Percentiles rank a stretch among this genome's conserved stretches.
phyloP scores from a whole-genome alignment of 2,329 filamentous ascomycete genomes.

The Moelleriella libera region DNA sequence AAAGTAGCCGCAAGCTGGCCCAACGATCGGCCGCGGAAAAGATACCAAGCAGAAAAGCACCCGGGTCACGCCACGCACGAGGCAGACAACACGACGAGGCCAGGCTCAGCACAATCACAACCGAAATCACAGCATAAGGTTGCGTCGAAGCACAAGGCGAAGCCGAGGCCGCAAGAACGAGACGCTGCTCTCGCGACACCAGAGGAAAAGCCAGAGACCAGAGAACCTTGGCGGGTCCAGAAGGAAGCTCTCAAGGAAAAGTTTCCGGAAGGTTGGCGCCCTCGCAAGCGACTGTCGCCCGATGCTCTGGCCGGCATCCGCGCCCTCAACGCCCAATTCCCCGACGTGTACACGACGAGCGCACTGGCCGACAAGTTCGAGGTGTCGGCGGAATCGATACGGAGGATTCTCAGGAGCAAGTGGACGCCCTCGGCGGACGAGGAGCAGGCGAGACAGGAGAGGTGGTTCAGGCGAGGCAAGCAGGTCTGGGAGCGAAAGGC shows the following conservation, averaged over 20 bases:
- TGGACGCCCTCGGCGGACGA: constrained; percentile 52
- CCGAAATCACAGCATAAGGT: too few relatives aligned
- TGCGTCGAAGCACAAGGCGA: not conserved
- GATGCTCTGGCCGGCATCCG: constrained; percentile 87
- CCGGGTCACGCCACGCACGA: too few relatives aligned
- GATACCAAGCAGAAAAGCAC: too few relatives aligned
- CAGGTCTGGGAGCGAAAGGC: constrained; percentile 45
- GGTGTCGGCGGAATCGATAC: constrained; percentile 75
- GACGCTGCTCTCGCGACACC: not conserved
- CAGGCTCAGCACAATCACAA: too few relatives aligned
- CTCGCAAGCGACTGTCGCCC: constrained; percentile 76
- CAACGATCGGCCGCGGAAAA: too few relatives aligned
- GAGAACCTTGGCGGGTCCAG: constrained; percentile 56
- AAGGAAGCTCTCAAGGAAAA: constrained; percentile 65
- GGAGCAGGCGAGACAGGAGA: constrained; percentile 39
- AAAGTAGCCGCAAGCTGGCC: too few relatives aligned
- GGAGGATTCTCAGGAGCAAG: constrained; percentile 71
- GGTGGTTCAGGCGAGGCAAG: constrained; percentile 49
- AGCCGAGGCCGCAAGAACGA: not conserved
- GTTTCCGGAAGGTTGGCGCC: constrained; percentile 69
- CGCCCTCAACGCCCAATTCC: constrained; percentile 63
- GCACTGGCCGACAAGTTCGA: constrained; percentile 67
- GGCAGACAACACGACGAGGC: too few relatives aligned
- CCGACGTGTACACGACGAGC: constrained; percentile 60
- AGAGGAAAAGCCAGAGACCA: not conserved